Evolutionary conservation across 2,329 filamentous ascomycete genomes (phyloP).

Genomic region (Nigrospora sphaerica): DNA sequence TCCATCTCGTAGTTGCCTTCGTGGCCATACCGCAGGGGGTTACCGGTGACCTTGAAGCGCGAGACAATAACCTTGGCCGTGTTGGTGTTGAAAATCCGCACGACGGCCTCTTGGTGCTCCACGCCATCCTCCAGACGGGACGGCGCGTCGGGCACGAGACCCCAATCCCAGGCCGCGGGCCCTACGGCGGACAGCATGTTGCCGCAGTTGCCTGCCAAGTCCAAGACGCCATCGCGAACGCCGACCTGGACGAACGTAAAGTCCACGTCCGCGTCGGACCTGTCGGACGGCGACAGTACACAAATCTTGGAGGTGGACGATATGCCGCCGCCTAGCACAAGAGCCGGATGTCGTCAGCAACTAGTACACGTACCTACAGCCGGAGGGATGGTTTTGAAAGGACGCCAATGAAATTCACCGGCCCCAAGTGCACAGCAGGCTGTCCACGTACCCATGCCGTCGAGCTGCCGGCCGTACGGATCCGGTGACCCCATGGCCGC

Average conservation of each 20-base stretch:
- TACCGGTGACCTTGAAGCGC: conserved; percentile 24
- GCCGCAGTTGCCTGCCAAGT: conserved; percentile 53
- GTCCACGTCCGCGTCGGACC: conserved; percentile 21
- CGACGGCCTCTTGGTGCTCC: conserved; percentile 10
- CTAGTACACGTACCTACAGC: too few species aligned
- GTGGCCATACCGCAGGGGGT: conserved; percentile 16
- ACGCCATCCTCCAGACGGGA: background rate
- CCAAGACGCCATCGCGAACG: conserved; percentile 42
- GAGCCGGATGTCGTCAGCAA: too few species aligned
- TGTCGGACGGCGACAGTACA: conserved; percentile 47
- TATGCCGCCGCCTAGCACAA: conserved; percentile 1
- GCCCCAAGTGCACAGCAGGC: conserved; percentile 4
- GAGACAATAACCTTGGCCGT: conserved; percentile 25
- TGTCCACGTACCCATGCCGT: conserved; percentile 53
- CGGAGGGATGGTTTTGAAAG: too few species aligned
- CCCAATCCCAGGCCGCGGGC: conserved; percentile 49
- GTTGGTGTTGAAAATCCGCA: conserved; percentile 24
- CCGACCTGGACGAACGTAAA: conserved; percentile 41
- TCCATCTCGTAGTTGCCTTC: conserved; percentile 29
- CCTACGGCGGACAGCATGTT: conserved; percentile 53
- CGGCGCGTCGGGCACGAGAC: conserved; percentile 29
- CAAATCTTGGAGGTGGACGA: conserved; percentile 55
- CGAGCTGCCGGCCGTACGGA: conserved; percentile 59
- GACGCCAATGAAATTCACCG: too few species aligned
- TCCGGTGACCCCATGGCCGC: conserved; percentile 35